Percentiles rank a stretch among this genome's conserved stretches.
Conservation (phyloP, 2,329 filamentous ascomycete species). For the Ascochyta rabiei region DNA sequence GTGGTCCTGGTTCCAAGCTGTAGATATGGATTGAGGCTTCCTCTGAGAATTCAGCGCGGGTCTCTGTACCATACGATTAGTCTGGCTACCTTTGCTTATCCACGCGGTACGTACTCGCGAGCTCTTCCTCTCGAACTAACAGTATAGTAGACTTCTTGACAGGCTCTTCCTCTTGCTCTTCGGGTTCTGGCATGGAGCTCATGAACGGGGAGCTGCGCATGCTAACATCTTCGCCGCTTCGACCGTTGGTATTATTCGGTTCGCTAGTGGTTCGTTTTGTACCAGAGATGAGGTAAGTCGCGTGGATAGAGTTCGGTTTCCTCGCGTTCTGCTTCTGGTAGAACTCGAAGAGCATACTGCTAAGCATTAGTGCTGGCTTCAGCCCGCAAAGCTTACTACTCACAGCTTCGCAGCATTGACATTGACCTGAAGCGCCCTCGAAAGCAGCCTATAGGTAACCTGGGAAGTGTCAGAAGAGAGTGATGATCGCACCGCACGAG, state of each 20-base stretch:
- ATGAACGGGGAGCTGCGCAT: conserved; percentile 72
- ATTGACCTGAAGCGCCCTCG: conserved; percentile 81
- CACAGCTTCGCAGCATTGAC: conserved; percentile 90
- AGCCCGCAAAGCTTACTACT: conserved; percentile 31
- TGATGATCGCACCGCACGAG: not conserved
- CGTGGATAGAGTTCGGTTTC: conserved; percentile 76
- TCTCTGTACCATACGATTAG: conserved; percentile 56
- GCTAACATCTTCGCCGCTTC: conserved; percentile 68
- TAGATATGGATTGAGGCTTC: conserved; percentile 85
- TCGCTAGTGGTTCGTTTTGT: conserved; percentile 54
- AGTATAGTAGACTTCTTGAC: conserved; percentile 65
- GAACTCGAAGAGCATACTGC: conserved; percentile 86
- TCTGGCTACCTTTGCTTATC: not conserved
- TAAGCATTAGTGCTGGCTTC: conserved; percentile 23
- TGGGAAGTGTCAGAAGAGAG: conserved; percentile 47
- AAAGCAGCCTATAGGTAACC: conserved; percentile 87
- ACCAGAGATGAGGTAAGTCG: conserved; percentile 89
- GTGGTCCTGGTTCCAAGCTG: conserved; percentile 73
- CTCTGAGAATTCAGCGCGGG: conserved; percentile 71
- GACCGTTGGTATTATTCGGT: conserved; percentile 48
- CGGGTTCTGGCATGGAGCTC: conserved; percentile 65
- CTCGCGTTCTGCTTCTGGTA: conserved; percentile 77
- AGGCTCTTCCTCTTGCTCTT: conserved; percentile 52
- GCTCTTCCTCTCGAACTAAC: conserved; percentile 73
- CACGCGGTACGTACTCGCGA: conserved; percentile 63